A percentile compares a stretch with the other conserved stretches of the same genome.
Evolutionary conservation across 1,139 yeast genomes (phyloP).

Genomic region (Meyerozyma elateridarum): DNA sequence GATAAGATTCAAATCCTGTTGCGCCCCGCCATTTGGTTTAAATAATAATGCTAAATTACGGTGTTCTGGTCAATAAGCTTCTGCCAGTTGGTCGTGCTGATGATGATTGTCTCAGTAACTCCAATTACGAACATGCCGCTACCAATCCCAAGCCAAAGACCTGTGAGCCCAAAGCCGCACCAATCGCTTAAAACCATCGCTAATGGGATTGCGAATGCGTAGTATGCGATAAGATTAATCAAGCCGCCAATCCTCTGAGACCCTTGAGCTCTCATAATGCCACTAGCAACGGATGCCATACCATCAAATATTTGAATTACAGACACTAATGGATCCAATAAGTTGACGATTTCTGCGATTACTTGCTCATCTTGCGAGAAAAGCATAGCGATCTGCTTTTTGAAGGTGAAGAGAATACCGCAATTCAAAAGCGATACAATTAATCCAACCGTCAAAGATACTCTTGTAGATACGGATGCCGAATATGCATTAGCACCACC

Average conservation of each 20-base stretch:
- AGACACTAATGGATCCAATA: conserved; percentile 68
- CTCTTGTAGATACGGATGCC: conserved; percentile 62
- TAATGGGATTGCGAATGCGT: conserved; percentile 57
- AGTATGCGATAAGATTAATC: conserved; percentile 71
- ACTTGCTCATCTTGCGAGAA: conserved; percentile 73
- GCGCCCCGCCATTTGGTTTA: no score
- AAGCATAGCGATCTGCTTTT: conserved; percentile 54
- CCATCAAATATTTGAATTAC: conserved; percentile 75
- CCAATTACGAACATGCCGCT: conserved; percentile 72
- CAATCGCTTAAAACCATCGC: conserved; percentile 61
- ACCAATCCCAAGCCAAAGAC: conserved; percentile 89
- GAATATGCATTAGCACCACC: conserved; percentile 66
- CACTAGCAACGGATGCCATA: conserved; percentile 77
- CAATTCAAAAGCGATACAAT: conserved; percentile 57
- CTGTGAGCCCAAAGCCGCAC: conserved; percentile 50
- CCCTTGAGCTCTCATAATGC: conserved; percentile 83
- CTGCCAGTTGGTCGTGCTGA: conserved; percentile 41
- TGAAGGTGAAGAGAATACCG: conserved; percentile 44
- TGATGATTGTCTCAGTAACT: conserved; percentile 44
- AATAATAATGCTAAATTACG: no score
- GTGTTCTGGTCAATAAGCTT: conserved; percentile 19
- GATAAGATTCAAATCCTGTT: no score
- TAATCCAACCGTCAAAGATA: conserved; percentile 59
- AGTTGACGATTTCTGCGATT: conserved; percentile 35
- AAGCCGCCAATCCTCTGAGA: conserved; percentile 79